These are phyloP conservation scores for Podospora pseudocomata DNA, from an alignment of 495 filamentous ascomycete genomes.

Conservation along the genomic window DNA sequence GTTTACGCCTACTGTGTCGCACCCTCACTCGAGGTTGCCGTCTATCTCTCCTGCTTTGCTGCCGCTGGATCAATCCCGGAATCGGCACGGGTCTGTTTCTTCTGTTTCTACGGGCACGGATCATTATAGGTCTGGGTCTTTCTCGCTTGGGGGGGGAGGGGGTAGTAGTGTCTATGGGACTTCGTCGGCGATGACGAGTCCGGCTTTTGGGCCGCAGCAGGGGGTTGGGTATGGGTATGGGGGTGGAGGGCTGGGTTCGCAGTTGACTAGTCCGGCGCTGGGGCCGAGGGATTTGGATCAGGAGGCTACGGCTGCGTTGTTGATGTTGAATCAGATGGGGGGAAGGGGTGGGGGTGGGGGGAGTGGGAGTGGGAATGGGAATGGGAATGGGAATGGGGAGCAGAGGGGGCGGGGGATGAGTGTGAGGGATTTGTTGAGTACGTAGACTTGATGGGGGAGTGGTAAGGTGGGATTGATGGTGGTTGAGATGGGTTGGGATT, in stretches of 20 bases:
- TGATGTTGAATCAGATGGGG: constrained; percentile 71
- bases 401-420: constrained; percentile 59
- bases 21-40: constrained; percentile 32
- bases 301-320: constrained; percentile 73
- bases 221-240: constrained; percentile 17
- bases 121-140: background rate
- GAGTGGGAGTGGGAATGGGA: constrained; percentile 48
- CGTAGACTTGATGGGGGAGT: constrained; percentile 34
- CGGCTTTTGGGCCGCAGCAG: constrained; percentile 43
- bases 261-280: constrained; percentile 49
- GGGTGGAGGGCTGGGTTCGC: constrained; percentile 23
- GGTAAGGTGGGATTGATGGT: background rate
- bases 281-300: constrained; percentile 57
- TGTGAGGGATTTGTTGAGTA: constrained; percentile 73
- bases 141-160: background rate
- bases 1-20: constrained; percentile 30
- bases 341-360: constrained; percentile 38
- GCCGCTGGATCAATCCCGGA: constrained; percentile 34
- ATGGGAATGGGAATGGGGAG: constrained; percentile 38
- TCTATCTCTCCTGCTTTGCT: constrained; percentile 49
- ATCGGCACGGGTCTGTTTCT: constrained; percentile 46
- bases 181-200: constrained; percentile 43
- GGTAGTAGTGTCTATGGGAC: background rate
- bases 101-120: constrained; percentile 34
- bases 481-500: background rate